These are phyloP conservation scores for Scheffersomyces insectosa DNA, from an alignment of 1,139 yeast species.

Conservation along the genomic window DNA sequence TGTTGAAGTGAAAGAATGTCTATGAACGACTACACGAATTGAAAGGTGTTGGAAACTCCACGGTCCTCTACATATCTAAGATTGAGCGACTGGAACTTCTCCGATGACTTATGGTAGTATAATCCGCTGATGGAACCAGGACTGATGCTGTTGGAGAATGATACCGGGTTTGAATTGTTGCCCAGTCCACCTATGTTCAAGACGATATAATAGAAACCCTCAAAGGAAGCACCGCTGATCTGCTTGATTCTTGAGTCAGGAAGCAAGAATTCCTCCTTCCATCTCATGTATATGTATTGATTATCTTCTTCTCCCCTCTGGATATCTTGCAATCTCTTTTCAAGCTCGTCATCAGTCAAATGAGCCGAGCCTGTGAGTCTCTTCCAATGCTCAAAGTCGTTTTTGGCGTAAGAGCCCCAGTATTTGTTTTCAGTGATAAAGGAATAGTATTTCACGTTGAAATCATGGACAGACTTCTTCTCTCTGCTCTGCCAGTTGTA, in stretches of 20 bases:
- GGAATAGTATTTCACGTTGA: constrained; percentile 37
- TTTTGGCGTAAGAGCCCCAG: constrained; percentile 66
- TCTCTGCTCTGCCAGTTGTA: constrained; percentile 18
- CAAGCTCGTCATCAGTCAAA: constrained; percentile 23
- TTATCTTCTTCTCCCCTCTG: constrained; percentile 30
- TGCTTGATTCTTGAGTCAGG: constrained; percentile 75
- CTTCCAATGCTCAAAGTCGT: constrained; percentile 86
- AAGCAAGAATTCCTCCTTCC: constrained; percentile 87
- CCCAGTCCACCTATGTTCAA: constrained; percentile 61
- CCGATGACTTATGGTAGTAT: constrained; percentile 77
- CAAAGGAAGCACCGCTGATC: constrained; percentile 82
- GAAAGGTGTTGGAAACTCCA: constrained; percentile 27
- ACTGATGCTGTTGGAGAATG: constrained; percentile 7
- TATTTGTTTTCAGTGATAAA: constrained; percentile 41
- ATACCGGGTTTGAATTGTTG: constrained; percentile 4
- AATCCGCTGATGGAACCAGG: constrained; percentile 74
- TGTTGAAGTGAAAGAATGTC: no score
- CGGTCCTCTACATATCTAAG: constrained; percentile 35
- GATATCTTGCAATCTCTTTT: constrained; percentile 28
- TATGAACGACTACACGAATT: constrained; percentile 15
- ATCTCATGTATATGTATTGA: constrained; percentile 78
- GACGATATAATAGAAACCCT: constrained; percentile 88
- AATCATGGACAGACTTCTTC: constrained; percentile 19
- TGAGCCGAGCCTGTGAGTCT: constrained; percentile 55
- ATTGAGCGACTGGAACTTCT: constrained; percentile 62